Evolutionary conservation across 2,329 filamentous ascomycete genomes (phyloP).

Genomic region (Sporothrix dimorphospora): DNA sequence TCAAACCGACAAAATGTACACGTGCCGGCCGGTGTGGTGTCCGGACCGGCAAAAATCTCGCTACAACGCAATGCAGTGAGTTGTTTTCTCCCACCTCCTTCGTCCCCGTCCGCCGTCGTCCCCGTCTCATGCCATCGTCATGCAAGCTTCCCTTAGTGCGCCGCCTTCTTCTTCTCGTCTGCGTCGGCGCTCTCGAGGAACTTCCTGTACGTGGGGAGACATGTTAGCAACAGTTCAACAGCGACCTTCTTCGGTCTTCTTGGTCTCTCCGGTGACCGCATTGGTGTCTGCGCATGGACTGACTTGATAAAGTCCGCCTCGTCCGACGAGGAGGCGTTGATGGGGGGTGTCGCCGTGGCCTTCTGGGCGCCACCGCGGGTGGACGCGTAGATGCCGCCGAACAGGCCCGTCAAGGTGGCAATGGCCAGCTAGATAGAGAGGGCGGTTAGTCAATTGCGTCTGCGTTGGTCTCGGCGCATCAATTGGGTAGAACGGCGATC

Average conservation of each 20-base stretch:
- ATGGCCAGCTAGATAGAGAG: constrained; percentile 55
- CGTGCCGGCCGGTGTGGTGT: constrained; percentile 2
- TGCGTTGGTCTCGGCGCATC: neutral
- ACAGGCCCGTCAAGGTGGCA: constrained; percentile 56
- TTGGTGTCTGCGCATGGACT: constrained; percentile 36
- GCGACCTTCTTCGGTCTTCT: too few species aligned
- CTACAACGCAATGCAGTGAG: neutral
- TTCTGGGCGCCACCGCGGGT: constrained; percentile 50
- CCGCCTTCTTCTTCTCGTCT: constrained; percentile 44
- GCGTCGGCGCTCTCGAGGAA: constrained; percentile 51
- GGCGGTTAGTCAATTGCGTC: neutral
- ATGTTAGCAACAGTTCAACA: constrained; percentile 24
- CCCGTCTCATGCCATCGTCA: neutral
- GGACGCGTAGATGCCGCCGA: constrained; percentile 52
- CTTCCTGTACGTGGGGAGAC: constrained; percentile 43
- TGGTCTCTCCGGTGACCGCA: neutral
- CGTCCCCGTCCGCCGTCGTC: neutral
- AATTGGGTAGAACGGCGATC: neutral
- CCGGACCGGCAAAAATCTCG: neutral
- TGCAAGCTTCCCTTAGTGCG: constrained; percentile 28
- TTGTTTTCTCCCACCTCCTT: neutral
- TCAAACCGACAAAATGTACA: constrained; percentile 23
- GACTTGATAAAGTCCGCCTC: constrained; percentile 69
- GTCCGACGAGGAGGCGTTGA: constrained; percentile 64
- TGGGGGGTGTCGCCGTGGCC: constrained; percentile 54